Evolutionary conservation across 306 rosid genomes (phyloP).

Genomic region (Boehmeria nivea): DNA sequence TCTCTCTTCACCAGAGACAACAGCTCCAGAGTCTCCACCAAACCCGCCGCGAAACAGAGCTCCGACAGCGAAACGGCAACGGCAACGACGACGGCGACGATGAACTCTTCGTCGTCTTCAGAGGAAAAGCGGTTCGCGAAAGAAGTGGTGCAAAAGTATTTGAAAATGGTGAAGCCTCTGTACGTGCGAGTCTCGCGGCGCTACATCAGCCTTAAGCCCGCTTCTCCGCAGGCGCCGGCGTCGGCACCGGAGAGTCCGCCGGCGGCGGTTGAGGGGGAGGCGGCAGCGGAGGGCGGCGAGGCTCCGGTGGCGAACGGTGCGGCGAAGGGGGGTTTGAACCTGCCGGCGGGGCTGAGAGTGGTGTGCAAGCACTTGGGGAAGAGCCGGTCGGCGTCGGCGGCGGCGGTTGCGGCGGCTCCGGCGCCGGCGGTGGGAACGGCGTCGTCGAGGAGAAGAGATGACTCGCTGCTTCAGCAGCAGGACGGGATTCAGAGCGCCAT

Average conservation of each 20-base stretch:
- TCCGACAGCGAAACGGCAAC: slow-evolving; percentile 36
- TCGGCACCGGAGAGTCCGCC: slow-evolving; percentile 1
- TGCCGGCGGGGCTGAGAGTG: slow-evolving; percentile 67
- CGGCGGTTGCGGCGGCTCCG: slow-evolving; percentile 66
- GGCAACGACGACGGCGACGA: slow-evolving; percentile 22
- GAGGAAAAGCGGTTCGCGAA: slow-evolving; percentile 91
- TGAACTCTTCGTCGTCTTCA: slow-evolving; percentile 9
- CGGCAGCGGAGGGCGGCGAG: slow-evolving; percentile 40
- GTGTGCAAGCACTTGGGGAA: slow-evolving; percentile 92
- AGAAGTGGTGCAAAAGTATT: slow-evolving; percentile 76
- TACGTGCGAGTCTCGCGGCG: slow-evolving; percentile 70
- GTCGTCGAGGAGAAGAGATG: slow-evolving; percentile 62
- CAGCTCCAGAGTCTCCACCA: slow-evolving; percentile 49
- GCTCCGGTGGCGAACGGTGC: slow-evolving; percentile 12
- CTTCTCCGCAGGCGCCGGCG: neutral
- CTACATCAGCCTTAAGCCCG: slow-evolving; percentile 33
- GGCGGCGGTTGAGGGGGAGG: too few species aligned
- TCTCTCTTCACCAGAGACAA: slow-evolving; percentile 78
- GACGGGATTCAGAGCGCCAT: slow-evolving; percentile 97
- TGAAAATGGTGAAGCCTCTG: slow-evolving; percentile 83
- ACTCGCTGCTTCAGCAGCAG: slow-evolving; percentile 86
- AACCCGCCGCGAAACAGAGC: slow-evolving; percentile 32
- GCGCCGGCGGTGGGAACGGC: slow-evolving; percentile 45
- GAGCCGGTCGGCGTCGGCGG: slow-evolving; percentile 92
- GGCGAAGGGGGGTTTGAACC: slow-evolving; percentile 35